A percentile compares a stretch with the other conserved stretches of the same genome.
These are phyloP conservation scores for Prototheca cutis DNA, from an alignment of 163 green algal genomes.

Conservation along the genomic window DNA sequence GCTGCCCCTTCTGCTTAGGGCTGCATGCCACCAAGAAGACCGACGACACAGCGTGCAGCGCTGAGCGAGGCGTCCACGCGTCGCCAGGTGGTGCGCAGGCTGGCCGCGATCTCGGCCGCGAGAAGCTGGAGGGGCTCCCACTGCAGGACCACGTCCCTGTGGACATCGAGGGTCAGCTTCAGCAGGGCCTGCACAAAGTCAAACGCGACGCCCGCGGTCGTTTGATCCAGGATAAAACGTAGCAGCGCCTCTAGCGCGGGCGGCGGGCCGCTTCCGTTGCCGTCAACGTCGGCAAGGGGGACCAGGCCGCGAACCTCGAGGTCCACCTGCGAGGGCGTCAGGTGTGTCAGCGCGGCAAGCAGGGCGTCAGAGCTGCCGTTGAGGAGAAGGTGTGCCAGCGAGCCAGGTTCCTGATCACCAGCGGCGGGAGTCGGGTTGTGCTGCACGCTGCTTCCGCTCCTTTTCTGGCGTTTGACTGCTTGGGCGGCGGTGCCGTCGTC, in stretches of 20 bases:
- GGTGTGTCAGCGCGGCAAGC: conserved; percentile 34
- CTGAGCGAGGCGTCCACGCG: conserved; percentile 58
- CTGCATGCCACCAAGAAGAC: conserved; percentile 62
- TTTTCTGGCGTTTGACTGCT: too few species aligned
- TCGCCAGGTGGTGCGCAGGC: conserved; percentile 45
- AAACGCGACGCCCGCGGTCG: conserved; percentile 45
- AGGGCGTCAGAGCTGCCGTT: conserved; percentile 25
- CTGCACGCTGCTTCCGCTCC: too few species aligned
- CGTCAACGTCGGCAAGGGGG: not conserved
- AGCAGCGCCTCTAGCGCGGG: conserved; percentile 41
- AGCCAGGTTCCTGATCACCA: not conserved
- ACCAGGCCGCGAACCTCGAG: conserved; percentile 48
- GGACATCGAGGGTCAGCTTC: conserved; percentile 46
- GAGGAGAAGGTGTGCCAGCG: too few species aligned
- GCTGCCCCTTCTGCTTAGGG: too few species aligned
- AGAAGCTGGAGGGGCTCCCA: conserved; percentile 25
- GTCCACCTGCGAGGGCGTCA: conserved; percentile 55
- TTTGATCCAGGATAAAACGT: conserved; percentile 35
- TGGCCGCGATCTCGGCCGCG: conserved; percentile 20
- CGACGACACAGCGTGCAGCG: conserved; percentile 62
- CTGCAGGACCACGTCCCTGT: conserved; percentile 50
- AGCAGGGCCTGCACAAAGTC: conserved; percentile 55
- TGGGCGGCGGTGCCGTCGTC: not conserved
- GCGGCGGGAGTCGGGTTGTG: too few species aligned
- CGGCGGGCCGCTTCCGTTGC: not conserved